These are phyloP conservation scores for Rhizopus delemar DNA, from an alignment of 371 early-diverging fungal genomes.

Conservation along the genomic window DNA sequence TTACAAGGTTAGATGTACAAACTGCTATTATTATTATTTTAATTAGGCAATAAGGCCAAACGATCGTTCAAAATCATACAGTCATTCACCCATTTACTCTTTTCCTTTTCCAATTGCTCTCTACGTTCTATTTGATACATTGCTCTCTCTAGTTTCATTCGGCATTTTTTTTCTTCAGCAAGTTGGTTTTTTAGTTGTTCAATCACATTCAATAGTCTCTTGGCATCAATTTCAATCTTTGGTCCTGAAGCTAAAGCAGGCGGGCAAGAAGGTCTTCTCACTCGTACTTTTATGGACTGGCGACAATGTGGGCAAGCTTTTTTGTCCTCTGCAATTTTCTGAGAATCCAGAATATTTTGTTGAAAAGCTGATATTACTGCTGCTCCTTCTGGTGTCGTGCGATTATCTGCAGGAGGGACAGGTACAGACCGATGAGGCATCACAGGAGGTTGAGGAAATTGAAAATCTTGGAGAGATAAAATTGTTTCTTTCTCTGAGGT, in stretches of 20 bases:
- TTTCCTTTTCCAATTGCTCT: conserved; percentile 1
- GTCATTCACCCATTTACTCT: background rate
- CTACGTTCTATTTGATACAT: conserved; percentile 17
- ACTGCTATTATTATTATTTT: too few relatives aligned
- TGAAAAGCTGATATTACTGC: background rate
- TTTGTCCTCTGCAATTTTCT: background rate
- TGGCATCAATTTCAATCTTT: conserved; percentile 3
- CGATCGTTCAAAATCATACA: background rate
- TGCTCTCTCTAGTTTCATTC: conserved; percentile 30
- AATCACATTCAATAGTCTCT: conserved; percentile 29
- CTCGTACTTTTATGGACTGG: conserved; percentile 5
- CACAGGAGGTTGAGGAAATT: conserved; percentile 22
- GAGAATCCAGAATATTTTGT: conserved; percentile 20
- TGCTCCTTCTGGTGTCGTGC: conserved; percentile 34
- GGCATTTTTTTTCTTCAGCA: conserved; percentile 49
- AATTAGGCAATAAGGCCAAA: background rate
- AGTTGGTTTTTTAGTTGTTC: conserved; percentile 42
- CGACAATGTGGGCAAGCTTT: conserved; percentile 43
- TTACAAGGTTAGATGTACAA: too few relatives aligned
- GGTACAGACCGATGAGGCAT: conserved; percentile 7
- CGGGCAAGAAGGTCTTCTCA: conserved; percentile 27
- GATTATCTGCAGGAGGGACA: conserved; percentile 4
- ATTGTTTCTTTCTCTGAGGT: conserved; percentile 32
- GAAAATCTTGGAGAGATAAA: conserved; percentile 15
- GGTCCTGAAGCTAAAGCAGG: conserved; percentile 35